Percentiles rank a stretch among this genome's conserved stretches.
Evolutionary conservation across 441 rosid species (phyloP).

Genomic region (Croton laevigatus): DNA sequence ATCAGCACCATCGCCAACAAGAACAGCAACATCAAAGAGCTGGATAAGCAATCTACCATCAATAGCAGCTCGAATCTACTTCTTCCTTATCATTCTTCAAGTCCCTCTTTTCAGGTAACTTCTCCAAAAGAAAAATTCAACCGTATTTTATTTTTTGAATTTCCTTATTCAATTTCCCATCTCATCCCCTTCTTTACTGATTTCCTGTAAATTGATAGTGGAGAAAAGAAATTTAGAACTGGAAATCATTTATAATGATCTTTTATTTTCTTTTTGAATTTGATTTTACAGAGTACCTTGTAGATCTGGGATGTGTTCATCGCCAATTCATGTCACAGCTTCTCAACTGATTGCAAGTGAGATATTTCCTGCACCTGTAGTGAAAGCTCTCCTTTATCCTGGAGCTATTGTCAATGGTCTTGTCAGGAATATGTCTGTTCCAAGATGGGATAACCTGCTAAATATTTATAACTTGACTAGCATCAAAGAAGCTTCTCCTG

Average conservation of each 20-base stretch:
- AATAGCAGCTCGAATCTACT: constrained; percentile 62
- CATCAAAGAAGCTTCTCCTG: constrained; percentile 68
- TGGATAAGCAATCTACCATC: constrained; percentile 57
- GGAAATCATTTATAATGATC: neutral
- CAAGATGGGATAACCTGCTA: constrained; percentile 70
- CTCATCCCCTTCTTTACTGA: neutral
- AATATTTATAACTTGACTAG: constrained; percentile 66
- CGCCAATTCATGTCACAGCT: constrained; percentile 88
- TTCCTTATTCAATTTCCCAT: too few relatives aligned
- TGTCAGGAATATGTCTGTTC: constrained; percentile 51
- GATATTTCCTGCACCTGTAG: constrained; percentile 67
- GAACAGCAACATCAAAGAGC: constrained; percentile 37
- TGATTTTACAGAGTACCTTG: constrained; percentile 65
- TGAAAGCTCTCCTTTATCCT: constrained; percentile 78
- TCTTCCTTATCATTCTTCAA: constrained; percentile 80
- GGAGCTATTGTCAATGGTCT: constrained; percentile 78
- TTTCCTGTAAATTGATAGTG: neutral
- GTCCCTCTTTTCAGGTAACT: constrained; percentile 88
- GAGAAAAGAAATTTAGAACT: neutral
- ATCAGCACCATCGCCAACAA: constrained; percentile 12
- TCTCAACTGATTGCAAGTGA: constrained; percentile 95
- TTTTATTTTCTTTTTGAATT: neutral
- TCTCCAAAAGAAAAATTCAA: too few relatives aligned
- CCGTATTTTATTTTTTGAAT: too few relatives aligned
- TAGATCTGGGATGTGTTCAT: constrained; percentile 83